phyloP scores from a whole-genome alignment of 129 eudicot species.

The Daucus carota region DH1_v3.0 NC_030387.2:6618001-6618500 shows the following conservation, averaged over 20 bases:
- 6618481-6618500: not conserved
- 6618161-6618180: not conserved
- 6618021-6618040: constrained; percentile 66
- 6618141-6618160: constrained; percentile 61
- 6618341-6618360: not conserved
- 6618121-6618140: constrained; percentile 76
- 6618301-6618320: not conserved
- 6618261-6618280: not conserved
- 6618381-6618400: not conserved
- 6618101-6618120: constrained; percentile 65
- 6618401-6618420: constrained; percentile 11
- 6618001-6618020: constrained; percentile 53
- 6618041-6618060: constrained; percentile 76
- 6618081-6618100: constrained; percentile 67
- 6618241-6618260: not conserved
- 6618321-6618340: not conserved
- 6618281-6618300: too few species aligned
- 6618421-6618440: constrained; percentile 60
- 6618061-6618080: constrained; percentile 53
- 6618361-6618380: constrained; percentile 3
- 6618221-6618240: not conserved
- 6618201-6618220: not conserved
- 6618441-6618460: constrained; percentile 63
- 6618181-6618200: not conserved
- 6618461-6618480: constrained; percentile 64